Base-by-base conservation (phyloP, 139 green algal genomes). In the Chlamydomonas incerta region DNA sequence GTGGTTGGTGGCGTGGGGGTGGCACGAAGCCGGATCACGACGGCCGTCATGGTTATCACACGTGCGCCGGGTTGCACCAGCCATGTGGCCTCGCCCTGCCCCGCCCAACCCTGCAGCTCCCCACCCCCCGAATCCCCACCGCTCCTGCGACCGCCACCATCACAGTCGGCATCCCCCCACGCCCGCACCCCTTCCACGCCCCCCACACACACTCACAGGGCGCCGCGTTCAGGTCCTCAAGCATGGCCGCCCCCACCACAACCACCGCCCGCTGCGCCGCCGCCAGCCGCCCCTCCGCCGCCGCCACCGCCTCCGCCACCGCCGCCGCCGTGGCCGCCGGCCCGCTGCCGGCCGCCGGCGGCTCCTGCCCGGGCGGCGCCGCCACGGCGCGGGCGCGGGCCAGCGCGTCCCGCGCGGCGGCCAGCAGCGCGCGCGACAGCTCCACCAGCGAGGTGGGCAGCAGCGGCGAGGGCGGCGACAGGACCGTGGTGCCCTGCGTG, bases 401-500 rank as follows among this genome's bases (percentile, higher is more conserved):
- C 29, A 92, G 26, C 33, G 75, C 88, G 75, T 87, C 88, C 21
- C 90, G 76, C 8, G 80, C 87, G 1, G 89, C 17, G 23, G 74
- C 71, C 34, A 94, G 85, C 80, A 95, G 72, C 29, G 87, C 79
- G 0, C 81, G 66, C 4, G 85, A 87, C 8, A 90, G 37, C 17
- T 89, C 89, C 52, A 92, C 29, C 47, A 95, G 76, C 8, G 87
- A 37, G 29, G 82, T 37, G 21, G 88, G 71, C 71, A 94, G 87
- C 18, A 80, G 46, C 14, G 88, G 88, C 5, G 88, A 88, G 41
- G 82, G 66, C 2, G 84, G 23, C 35, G 72, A 55, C 28, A 74
- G 34, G 1, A 62, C 60, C 35, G n/a, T 23, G 37, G 34, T 71
- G 58, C 60, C 76, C 75, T 87, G 87, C 31, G 58, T 15, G 11